Conservation (phyloP, 306 rosid species). For the Cicer pinnatifidum region DNA sequence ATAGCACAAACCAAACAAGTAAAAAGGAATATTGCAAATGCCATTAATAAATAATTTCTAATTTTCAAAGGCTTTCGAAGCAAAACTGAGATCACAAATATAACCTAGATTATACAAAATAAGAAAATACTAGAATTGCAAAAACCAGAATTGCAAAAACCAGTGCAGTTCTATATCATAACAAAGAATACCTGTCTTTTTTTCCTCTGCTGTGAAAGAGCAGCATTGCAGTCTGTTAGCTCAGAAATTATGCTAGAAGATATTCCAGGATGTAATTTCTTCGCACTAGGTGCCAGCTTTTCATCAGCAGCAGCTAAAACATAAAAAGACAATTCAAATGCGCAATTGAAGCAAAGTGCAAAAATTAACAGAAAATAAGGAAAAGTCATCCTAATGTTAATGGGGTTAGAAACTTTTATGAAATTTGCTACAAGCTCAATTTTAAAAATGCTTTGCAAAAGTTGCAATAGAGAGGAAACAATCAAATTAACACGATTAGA, state of each 20-base stretch:
- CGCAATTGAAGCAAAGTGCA: slow-evolving; percentile 12
- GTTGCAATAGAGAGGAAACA: not conserved
- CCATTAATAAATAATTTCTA: not conserved
- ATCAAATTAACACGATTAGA: slow-evolving; percentile 4
- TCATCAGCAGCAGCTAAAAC: slow-evolving; percentile 63
- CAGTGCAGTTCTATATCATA: not conserved
- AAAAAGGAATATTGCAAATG: slow-evolving; percentile 11
- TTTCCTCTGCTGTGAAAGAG: slow-evolving; percentile 90
- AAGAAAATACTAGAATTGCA: slow-evolving; percentile 23
- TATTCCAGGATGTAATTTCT: slow-evolving; percentile 73
- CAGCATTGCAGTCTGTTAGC: slow-evolving; percentile 83
- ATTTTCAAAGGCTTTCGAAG: not conserved
- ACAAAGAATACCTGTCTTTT: slow-evolving; percentile 71
- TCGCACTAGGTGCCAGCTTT: slow-evolving; percentile 68
- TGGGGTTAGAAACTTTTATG: not conserved
- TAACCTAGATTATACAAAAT: not conserved
- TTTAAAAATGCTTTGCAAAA: not conserved
- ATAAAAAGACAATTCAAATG: slow-evolving; percentile 18
- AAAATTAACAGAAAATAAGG: not conserved
- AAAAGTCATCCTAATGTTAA: not conserved
- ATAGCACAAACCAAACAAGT: not conserved
- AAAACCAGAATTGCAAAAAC: slow-evolving; percentile 11
- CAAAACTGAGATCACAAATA: not conserved
- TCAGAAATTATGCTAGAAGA: slow-evolving; percentile 66
- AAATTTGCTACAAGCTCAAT: not conserved